Percentiles rank a stretch among this genome's conserved stretches.
Evolutionary conservation across 225 moss, liverwort and hornwort genomes (phyloP).

Genomic region (Pseudoscleropodium purum): DNA sequence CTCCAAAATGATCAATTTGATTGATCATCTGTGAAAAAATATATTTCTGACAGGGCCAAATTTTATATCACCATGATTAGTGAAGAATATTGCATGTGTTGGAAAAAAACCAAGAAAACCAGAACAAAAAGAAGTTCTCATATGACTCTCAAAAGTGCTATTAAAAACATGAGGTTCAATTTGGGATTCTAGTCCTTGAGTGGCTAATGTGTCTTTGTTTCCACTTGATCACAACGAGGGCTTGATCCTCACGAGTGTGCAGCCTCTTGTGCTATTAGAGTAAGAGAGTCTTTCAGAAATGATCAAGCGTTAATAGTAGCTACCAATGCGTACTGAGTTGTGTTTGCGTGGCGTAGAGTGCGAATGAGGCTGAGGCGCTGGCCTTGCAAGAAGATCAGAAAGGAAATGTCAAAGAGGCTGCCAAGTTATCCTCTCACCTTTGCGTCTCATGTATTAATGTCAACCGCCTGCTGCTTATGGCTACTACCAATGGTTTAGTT

Average conservation of each 20-base stretch:
- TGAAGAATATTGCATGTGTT: neutral
- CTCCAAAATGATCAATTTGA: neutral
- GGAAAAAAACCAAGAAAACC: neutral
- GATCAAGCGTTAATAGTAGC: neutral
- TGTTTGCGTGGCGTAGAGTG: constrained; percentile 25
- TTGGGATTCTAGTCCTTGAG: neutral
- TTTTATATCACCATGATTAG: neutral
- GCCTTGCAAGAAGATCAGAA: constrained; percentile 75
- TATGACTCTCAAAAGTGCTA: neutral
- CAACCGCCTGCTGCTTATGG: neutral
- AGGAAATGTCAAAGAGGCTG: constrained; percentile 64
- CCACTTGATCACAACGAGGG: neutral
- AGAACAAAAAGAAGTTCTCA: neutral
- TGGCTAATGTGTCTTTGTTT: neutral
- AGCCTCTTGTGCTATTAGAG: neutral
- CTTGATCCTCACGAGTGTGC: neutral
- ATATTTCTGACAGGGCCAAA: neutral
- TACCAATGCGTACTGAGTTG: neutral
- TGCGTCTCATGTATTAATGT: neutral
- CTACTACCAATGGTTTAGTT: neutral
- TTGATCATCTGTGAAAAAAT: neutral
- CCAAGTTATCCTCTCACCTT: constrained; percentile 43
- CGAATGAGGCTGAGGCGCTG: constrained; percentile 59
- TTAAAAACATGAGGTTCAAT: neutral
- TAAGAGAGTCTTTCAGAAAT: neutral